phyloP scores from a whole-genome alignment of 441 rosid species.

The Francoa sonchifolia region DNA sequence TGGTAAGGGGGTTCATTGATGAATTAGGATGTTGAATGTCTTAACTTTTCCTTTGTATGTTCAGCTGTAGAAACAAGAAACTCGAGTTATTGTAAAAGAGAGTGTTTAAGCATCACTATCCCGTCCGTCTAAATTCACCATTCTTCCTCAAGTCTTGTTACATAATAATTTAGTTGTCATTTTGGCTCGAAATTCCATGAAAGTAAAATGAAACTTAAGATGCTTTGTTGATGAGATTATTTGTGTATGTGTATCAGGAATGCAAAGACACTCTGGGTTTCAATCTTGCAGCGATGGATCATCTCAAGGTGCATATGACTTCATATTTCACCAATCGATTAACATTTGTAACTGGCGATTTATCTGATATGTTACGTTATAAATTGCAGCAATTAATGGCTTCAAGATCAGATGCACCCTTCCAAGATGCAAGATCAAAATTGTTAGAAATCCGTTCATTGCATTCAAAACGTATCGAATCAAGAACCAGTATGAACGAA shows the following conservation, averaged over 20 bases:
- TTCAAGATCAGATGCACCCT: conserved; percentile 68
- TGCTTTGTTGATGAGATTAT: conserved; percentile 8
- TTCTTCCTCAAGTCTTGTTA: too few relatives aligned
- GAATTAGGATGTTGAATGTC: too few relatives aligned
- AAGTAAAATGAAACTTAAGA: conserved; percentile 6
- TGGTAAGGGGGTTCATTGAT: too few relatives aligned
- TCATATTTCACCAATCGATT: background rate
- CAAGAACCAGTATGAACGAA: conserved; percentile 34
- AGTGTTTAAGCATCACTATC: too few relatives aligned
- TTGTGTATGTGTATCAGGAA: conserved; percentile 34
- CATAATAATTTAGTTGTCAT: too few relatives aligned
- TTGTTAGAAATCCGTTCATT: conserved; percentile 57
- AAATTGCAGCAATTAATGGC: conserved; percentile 73
- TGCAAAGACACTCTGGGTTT: conserved; percentile 77
- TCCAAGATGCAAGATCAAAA: conserved; percentile 64
- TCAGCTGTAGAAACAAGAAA: too few relatives aligned
- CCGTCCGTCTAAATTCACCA: too few relatives aligned
- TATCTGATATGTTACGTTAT: conserved; percentile 1
- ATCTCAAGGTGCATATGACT: conserved; percentile 43
- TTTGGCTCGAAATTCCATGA: too few relatives aligned
- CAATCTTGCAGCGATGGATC: conserved; percentile 93
- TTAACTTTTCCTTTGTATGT: too few relatives aligned
- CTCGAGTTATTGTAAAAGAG: too few relatives aligned
- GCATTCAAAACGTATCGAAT: conserved; percentile 53
- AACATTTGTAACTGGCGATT: background rate